Base-by-base conservation (phyloP, 1,139 yeast genomes). In the Candida sojae region DNA sequence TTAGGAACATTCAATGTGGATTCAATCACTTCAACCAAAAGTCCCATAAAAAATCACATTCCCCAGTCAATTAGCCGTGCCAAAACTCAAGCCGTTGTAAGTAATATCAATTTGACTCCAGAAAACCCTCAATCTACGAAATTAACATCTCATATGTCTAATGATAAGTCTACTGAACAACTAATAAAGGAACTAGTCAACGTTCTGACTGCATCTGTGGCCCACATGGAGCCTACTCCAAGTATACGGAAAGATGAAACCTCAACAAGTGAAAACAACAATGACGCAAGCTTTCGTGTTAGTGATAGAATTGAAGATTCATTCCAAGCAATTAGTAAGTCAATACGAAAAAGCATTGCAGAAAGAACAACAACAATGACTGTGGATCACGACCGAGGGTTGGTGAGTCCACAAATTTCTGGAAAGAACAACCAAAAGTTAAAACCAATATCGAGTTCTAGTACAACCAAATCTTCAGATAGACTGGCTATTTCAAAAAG, bases 341-440 rank as follows among this genome's bases (percentile, higher is more conserved):
- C 75, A 4, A 70, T 71, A 8, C 53, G 76, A 8, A 71, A 70
- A 49, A 71, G 75, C 46, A 67, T 69, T 13, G 75, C 76, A 1
- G 73, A 67, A 23, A 68, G 67, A 49, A 52, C 66, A 3, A 36
- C 34, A 28, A 39, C 39, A 12, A 12, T 26, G 10, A 23, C 25
- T 4, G 26, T 34, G 2, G 43, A 39, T 33, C 33, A 31, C 32
- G n/a, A n/a, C 8, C 38, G 21, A 8, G 29, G n/a, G n/a, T 25
- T 29, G 6, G 8, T 8, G 7, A 11, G 33, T 28, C 12, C 26
- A 1, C 38, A 35, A 35, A 23, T 4, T 5, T 21, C 33, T 9
- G 12, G 35, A 6, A 10, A n/a, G 9, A 30, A 26, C 3, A 34
- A 28, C 17, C 43, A 33, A 11, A 13, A 51, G 26, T 35, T 48